These are phyloP conservation scores for Entomortierella beljakovae DNA, from an alignment of 192 early-diverging fungal species.

Conservation along the genomic window DNA sequence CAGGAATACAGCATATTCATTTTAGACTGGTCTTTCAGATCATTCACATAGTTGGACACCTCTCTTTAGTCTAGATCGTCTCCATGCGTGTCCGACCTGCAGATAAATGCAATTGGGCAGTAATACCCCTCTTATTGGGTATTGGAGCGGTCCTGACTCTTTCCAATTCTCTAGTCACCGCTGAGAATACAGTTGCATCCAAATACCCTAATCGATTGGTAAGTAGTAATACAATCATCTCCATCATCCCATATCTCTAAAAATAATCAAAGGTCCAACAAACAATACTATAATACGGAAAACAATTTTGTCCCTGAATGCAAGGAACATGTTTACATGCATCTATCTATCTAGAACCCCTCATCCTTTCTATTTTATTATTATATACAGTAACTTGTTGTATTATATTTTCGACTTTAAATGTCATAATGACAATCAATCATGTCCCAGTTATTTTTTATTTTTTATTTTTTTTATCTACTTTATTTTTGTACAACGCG, in stretches of 20 bases:
- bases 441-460: neutral
- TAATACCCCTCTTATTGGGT: slow-evolving; percentile 26
- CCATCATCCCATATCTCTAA: neutral
- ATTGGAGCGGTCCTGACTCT: slow-evolving; percentile 22
- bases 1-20: neutral
- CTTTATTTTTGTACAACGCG: too few relatives aligned
- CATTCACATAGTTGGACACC: neutral
- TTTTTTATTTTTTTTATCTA: neutral
- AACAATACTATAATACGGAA: too few relatives aligned
- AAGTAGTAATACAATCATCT: neutral
- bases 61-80: neutral
- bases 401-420: too few relatives aligned
- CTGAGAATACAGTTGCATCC: neutral
- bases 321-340: too few relatives aligned
- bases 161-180: slow-evolving; percentile 1
- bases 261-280: neutral
- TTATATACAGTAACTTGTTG: too few relatives aligned
- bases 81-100: slow-evolving; percentile 21
- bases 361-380: too few relatives aligned
- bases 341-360: too few relatives aligned
- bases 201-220: neutral
- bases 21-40: slow-evolving; percentile 6
- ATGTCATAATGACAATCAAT: neutral
- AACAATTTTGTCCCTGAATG: too few relatives aligned
- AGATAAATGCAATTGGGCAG: slow-evolving; percentile 13